Evolutionary conservation across 108 stramenopile species (phyloP), one percentile per base, ranked within the genome.

Genomic region (Skeletonema menzelii): DNA sequence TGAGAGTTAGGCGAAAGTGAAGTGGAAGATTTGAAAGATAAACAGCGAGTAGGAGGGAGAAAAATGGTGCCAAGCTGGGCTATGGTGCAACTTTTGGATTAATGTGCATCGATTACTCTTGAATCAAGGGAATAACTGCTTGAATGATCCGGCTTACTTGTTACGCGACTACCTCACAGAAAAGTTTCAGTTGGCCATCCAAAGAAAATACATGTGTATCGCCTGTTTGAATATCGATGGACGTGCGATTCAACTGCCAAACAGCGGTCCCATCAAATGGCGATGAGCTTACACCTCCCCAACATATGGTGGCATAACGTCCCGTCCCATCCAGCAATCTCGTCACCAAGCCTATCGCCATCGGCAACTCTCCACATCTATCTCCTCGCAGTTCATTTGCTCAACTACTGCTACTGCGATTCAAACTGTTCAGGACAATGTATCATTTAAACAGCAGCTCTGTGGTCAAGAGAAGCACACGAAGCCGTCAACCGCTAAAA

Each of bases 191-290:
- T 47, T 47, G 17, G 46, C 1, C 19, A 0, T 19, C 4, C 4
- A 4, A n/a, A n/a, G 3, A 47, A 47, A 19, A 19, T 19, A 19
- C 46, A 47, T 47, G 46, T 47, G 46, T 19, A 19, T 47, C 46
- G 46, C 19, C 46, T 19, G 17, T 47, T 47, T 47, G 17, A 47
- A 47, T 47, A 47, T 47, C 44, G 44, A 17, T 42, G n/a, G 1
- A 47, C 2, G 46, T 47, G 46, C 46, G 46, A 47, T 47, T 47
- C 46, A 47, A 47, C 19, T 19, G 46, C 17, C 46, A 47, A 47
- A 19, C 4, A 47, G 17, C 55, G 49, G 66, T 15, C n/a, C 11
- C 66, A 56, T 17, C 46, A 30, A 67, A 55, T 55, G 53, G 32
- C 14, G 49, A 55, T 14, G 28, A 32, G n/a, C 55, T 47, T 19